These are phyloP conservation scores for Fusarium nelsonii DNA, from an alignment of 2,329 filamentous ascomycete species.

Conservation along the genomic window DNA sequence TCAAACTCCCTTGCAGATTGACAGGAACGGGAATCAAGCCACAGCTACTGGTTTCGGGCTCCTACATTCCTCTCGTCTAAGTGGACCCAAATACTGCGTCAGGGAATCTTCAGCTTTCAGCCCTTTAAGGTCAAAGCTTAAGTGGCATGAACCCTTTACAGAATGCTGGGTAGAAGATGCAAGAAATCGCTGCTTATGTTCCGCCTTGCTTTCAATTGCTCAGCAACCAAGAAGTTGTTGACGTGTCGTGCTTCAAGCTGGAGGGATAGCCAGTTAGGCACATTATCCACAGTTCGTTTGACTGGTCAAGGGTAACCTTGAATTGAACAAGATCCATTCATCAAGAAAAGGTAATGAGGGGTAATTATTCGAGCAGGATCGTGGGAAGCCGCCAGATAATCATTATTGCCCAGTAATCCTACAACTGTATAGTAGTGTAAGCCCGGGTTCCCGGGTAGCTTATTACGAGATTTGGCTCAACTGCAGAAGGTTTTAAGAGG, in stretches of 20 bases:
- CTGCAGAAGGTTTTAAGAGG: no score
- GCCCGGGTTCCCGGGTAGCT: no score
- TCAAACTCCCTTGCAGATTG: neutral
- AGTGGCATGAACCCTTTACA: slow-evolving; percentile 5
- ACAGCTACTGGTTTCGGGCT: slow-evolving; percentile 14
- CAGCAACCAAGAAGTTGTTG: slow-evolving; percentile 17
- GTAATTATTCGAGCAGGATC: neutral
- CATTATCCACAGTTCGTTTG: neutral
- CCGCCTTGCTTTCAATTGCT: slow-evolving; percentile 15
- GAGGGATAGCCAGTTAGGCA: neutral
- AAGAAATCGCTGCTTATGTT: neutral
- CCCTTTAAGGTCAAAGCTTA: slow-evolving; percentile 4
- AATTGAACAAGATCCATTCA: neutral
- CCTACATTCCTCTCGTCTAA: slow-evolving; percentile 17
- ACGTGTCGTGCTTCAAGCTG: slow-evolving; percentile 21
- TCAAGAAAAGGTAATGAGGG: neutral
- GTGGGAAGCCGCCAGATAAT: no score
- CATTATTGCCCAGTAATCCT: neutral
- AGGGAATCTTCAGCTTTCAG: slow-evolving; percentile 5
- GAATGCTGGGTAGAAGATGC: neutral
- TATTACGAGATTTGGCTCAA: no score
- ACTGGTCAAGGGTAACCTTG: slow-evolving; percentile 2
- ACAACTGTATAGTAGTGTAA: no score
- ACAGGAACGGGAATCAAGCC: slow-evolving; percentile 11
- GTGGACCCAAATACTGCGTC: slow-evolving; percentile 1